Evolutionary conservation across 208 protist species (phyloP).

Genomic region (Vickermania ingenoplastis): DNA sequence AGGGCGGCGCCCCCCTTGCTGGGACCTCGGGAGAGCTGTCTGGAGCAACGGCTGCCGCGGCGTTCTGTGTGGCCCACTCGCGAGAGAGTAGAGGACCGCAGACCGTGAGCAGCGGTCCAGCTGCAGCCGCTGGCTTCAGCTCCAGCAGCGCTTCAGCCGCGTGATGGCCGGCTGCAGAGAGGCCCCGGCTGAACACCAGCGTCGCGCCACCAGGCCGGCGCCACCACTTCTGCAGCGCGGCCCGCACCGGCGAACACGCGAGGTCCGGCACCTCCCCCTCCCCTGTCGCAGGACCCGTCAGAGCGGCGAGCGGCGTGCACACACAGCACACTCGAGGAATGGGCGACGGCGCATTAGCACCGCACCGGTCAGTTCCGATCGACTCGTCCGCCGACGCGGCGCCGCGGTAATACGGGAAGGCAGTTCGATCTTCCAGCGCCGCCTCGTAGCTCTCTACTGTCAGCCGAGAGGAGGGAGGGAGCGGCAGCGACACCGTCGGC

Average conservation of each 20-base stretch:
- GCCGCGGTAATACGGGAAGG: neutral
- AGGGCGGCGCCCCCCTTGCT: neutral
- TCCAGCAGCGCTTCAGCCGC: conserved; percentile 15
- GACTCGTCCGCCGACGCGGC: neutral
- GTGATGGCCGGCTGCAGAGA: conserved; percentile 28
- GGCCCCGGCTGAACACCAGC: conserved; percentile 39
- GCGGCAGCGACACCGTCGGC: conserved; percentile 14
- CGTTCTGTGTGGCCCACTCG: neutral
- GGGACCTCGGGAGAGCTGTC: neutral
- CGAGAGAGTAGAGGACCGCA: conserved; percentile 41
- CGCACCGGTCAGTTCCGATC: neutral
- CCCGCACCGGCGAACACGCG: neutral
- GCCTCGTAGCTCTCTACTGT: conserved; percentile 13
- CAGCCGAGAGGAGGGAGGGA: conserved; percentile 16
- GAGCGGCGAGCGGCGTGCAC: neutral
- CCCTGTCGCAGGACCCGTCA: too few relatives aligned
- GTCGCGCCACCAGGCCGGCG: neutral
- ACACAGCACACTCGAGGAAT: too few relatives aligned
- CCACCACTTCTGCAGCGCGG: neutral
- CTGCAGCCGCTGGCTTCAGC: neutral
- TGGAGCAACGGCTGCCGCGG: too few relatives aligned
- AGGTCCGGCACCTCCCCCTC: too few relatives aligned
- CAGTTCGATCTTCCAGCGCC: neutral
- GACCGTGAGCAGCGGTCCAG: conserved; percentile 18
- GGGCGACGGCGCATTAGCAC: neutral